Conservation (phyloP, 805 yeast genomes). For the Teunomyces lycoperdinae region DNA sequence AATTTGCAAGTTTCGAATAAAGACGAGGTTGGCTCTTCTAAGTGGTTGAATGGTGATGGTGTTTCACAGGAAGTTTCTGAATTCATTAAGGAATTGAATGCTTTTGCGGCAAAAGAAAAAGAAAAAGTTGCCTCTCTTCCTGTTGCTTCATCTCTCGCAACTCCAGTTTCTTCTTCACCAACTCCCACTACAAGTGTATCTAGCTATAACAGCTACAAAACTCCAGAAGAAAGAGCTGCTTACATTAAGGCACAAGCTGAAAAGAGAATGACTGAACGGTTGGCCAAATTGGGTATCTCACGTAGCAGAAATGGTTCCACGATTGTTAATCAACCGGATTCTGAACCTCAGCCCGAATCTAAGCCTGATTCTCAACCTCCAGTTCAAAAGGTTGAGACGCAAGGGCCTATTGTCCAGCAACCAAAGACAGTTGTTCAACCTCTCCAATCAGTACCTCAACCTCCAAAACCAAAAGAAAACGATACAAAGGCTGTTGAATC, state of each 20-base stretch:
- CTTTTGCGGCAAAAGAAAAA: conserved; percentile 1
- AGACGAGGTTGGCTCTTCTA: conserved; percentile 53
- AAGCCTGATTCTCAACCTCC: background rate
- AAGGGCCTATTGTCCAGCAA: no score
- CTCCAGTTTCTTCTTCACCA: conserved; percentile 10
- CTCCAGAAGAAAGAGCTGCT: conserved; percentile 72
- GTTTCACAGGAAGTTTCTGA: conserved; percentile 59
- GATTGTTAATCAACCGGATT: background rate
- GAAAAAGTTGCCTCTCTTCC: background rate
- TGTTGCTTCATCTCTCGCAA: conserved; percentile 3
- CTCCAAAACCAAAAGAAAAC: background rate
- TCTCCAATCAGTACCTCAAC: background rate
- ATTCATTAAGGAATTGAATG: conserved; percentile 56
- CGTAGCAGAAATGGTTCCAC: conserved; percentile 28
- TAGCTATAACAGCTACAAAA: conserved; percentile 28
- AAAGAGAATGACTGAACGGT: conserved; percentile 75
- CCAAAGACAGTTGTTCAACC: background rate
- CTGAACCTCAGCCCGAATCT: background rate
- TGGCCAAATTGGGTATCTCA: conserved; percentile 75
- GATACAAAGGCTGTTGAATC: conserved; percentile 6
- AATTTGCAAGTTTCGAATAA: conserved; percentile 39
- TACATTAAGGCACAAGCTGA: conserved; percentile 75
- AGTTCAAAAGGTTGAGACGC: background rate
- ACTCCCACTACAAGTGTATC: conserved; percentile 14
- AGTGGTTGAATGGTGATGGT: conserved; percentile 83